Evolutionary conservation across 352 stramenopile species (phyloP).

Genomic region (Phytophthora chlamydospora): DNA sequence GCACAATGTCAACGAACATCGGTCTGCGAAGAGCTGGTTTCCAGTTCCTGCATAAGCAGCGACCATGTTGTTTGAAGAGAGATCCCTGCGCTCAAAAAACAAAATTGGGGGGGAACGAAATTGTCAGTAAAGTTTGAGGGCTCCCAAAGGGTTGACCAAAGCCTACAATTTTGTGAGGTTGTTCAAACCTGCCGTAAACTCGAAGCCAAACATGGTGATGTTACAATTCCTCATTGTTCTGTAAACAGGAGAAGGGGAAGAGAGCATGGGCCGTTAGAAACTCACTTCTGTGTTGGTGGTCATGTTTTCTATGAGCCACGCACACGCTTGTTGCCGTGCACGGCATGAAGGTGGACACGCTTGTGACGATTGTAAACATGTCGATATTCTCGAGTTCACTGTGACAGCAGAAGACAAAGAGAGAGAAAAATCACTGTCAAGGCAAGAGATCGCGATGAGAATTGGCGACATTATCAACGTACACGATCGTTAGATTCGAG

Average conservation of each 20-base stretch:
- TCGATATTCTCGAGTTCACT: conserved; percentile 36
- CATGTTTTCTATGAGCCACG: conserved; percentile 5
- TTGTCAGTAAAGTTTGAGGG: neutral
- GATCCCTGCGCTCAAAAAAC: conserved; percentile 35
- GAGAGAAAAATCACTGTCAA: neutral
- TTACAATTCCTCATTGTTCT: conserved; percentile 52
- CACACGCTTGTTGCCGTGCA: conserved; percentile 31
- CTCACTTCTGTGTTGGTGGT: too few species aligned
- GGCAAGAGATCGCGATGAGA: neutral
- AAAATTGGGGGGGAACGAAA: too few species aligned
- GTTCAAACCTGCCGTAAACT: conserved; percentile 35
- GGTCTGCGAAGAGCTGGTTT: conserved; percentile 11
- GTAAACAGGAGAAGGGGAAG: conserved; percentile 1
- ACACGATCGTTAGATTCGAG: conserved; percentile 27
- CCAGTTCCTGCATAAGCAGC: conserved; percentile 39
- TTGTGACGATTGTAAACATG: conserved; percentile 25
- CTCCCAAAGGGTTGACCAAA: neutral
- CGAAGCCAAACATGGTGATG: conserved; percentile 41
- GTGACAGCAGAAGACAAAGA: conserved; percentile 1
- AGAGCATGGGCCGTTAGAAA: neutral
- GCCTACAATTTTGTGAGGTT: conserved; percentile 40
- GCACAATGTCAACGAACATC: conserved; percentile 31
- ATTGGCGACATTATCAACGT: neutral
- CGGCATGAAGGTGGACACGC: conserved; percentile 25
- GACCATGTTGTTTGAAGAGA: conserved; percentile 45